These are phyloP conservation scores for Hyphodiscus hymeniophilus DNA, from an alignment of 495 filamentous ascomycete species.

Conservation along the genomic window DNA sequence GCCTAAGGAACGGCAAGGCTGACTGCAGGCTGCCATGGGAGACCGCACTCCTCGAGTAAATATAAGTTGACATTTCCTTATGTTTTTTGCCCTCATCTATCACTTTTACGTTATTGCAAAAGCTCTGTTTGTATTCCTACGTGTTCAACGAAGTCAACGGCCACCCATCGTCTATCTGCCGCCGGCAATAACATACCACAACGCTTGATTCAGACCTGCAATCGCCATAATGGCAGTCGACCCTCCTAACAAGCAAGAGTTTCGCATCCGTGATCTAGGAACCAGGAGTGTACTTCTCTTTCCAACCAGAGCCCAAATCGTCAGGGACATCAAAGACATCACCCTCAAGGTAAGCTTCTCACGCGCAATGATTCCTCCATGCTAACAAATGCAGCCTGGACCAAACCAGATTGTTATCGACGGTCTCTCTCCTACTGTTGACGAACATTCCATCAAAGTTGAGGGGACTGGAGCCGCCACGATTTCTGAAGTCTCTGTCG, in stretches of 20 bases:
- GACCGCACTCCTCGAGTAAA: not conserved
- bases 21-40: not conserved
- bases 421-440: conserved; percentile 55
- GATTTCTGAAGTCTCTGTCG: conserved; percentile 59
- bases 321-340: conserved; percentile 55
- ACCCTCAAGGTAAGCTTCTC: conserved; percentile 32
- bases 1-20: too few species aligned
- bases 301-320: conserved; percentile 50
- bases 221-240: conserved; percentile 13
- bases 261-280: conserved; percentile 42
- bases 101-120: not conserved
- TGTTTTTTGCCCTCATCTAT: not conserved
- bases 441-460: conserved; percentile 62
- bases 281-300: conserved; percentile 57
- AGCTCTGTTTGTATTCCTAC: not conserved
- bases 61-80: not conserved
- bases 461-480: conserved; percentile 54
- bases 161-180: not conserved
- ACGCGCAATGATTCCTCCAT: not conserved
- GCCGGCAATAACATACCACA: not conserved
- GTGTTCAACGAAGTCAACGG: not conserved
- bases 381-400: conserved; percentile 36
- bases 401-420: conserved; percentile 56
- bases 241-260: conserved; percentile 30
- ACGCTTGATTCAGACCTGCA: not conserved